Conservation (phyloP, 1,139 yeast genomes). For the Taiozyma sp. region DNA sequence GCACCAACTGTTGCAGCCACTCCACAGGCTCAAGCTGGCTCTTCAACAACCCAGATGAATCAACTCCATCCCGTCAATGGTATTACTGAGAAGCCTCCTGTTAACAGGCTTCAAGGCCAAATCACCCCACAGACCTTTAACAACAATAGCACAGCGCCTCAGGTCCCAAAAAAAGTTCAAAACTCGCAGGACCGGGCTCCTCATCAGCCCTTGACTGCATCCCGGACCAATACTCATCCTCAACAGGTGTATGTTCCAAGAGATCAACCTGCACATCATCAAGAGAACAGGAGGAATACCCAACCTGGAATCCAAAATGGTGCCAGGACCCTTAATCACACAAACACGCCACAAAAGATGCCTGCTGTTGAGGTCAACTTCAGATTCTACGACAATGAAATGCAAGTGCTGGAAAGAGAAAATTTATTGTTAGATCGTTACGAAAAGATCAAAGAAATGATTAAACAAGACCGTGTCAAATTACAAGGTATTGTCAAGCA, state of each 20-base stretch:
- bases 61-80: background rate
- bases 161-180: background rate
- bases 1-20: background rate
- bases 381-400: background rate
- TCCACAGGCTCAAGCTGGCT: background rate
- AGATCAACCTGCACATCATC: background rate
- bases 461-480: background rate
- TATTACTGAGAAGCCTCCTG: background rate
- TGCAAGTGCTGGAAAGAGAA: constrained; percentile 1
- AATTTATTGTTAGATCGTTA: background rate
- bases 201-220: background rate
- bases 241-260: background rate
- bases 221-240: background rate
- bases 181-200: background rate
- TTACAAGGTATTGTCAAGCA: background rate
- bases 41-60: background rate
- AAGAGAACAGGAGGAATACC: background rate
- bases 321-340: no score
- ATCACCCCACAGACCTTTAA: background rate
- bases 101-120: background rate
- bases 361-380: constrained; percentile 1
- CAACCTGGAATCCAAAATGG: background rate
- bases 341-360: background rate
- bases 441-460: background rate
- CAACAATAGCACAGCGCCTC: background rate